Percentiles rank a stretch among this genome's conserved stretches.
Evolutionary conservation across 1,284 basidiomycete species (phyloP).

Genomic region (Wallemia hederae): DNA sequence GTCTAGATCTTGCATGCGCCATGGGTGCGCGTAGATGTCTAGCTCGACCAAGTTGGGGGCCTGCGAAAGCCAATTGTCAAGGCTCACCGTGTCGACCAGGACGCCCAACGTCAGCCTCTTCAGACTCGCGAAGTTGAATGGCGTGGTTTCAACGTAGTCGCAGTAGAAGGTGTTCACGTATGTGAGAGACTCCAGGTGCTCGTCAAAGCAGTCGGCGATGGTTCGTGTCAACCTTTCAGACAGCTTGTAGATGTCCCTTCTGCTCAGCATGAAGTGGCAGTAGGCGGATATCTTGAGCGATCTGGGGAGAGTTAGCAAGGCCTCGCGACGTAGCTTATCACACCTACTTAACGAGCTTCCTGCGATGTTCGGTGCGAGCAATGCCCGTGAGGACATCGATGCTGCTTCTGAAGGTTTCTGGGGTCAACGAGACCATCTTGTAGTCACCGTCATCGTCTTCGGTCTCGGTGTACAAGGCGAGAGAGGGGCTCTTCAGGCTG

Average conservation of each 20-base stretch:
- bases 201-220: not conserved
- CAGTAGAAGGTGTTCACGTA: not conserved
- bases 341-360: not conserved
- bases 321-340: no score
- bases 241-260: not conserved
- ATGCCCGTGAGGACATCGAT: not conserved
- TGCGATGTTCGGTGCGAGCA: no score
- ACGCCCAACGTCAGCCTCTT: not conserved
- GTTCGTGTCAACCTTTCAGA: not conserved
- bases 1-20: not conserved
- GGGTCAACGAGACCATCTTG: not conserved
- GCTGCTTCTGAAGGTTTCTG: not conserved
- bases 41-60: not conserved
- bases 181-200: not conserved
- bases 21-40: not conserved
- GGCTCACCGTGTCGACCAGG: not conserved
- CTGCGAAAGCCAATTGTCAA: not conserved
- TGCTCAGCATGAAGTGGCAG: not conserved
- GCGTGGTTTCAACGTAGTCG: not conserved
- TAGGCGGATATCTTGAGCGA: not conserved
- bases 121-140: not conserved
- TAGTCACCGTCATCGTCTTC: not conserved
- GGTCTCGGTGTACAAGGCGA: not conserved
- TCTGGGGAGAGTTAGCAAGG: not conserved
- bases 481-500: not conserved